Conservation (phyloP, 176 grass and related monocot genomes). For the Secale cereale region DNA sequence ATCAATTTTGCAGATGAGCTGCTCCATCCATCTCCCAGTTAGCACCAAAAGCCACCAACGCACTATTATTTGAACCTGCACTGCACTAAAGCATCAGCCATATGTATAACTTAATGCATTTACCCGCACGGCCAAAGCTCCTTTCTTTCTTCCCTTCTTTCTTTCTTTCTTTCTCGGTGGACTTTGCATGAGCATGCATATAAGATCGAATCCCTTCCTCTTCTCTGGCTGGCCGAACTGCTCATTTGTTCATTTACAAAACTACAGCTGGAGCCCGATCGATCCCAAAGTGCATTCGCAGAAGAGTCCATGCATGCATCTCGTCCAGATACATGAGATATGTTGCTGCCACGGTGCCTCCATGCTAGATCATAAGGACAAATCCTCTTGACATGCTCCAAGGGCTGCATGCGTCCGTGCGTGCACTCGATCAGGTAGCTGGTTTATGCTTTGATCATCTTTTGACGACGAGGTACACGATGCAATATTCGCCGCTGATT, state of each 20-base stretch:
- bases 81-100: neutral
- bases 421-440: neutral
- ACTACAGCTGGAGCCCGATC: neutral
- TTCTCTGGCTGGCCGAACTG: constrained; percentile 3
- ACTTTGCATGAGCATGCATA: constrained; percentile 29
- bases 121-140: constrained; percentile 28
- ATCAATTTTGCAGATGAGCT: constrained; percentile 34
- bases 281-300: neutral
- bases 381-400: neutral
- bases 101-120: constrained; percentile 21
- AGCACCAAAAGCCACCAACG: constrained; percentile 29
- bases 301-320: neutral
- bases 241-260: constrained; percentile 44
- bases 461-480: constrained; percentile 24
- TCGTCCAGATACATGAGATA: neutral
- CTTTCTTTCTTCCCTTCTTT: neutral
- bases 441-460: neutral
- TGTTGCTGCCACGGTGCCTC: neutral
- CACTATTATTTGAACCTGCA: constrained; percentile 32
- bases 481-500: constrained; percentile 38
- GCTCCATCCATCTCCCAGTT: constrained; percentile 31
- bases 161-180: constrained; percentile 41
- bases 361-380: neutral
- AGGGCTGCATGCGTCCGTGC: neutral
- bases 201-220: constrained; percentile 16